These are phyloP conservation scores for Debaryomyces udenii DNA, from an alignment of 1,139 yeast species.

Conservation along the genomic window DNA sequence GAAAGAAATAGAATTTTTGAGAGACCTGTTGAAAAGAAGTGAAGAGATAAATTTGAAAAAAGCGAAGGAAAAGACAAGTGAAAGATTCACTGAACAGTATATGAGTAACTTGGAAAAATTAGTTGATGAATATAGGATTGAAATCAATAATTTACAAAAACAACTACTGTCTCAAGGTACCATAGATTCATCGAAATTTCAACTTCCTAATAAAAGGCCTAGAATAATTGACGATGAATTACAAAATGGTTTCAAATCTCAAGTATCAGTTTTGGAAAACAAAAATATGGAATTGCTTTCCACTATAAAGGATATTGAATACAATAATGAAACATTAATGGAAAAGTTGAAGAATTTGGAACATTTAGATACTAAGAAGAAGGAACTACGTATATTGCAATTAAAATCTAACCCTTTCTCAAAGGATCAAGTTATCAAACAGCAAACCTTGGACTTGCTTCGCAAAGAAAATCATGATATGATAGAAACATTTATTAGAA, in stretches of 20 bases:
- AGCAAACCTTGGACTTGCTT: constrained; percentile 53
- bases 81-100: constrained; percentile 37
- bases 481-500: constrained; percentile 25
- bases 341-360: constrained; percentile 35
- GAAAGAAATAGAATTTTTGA: constrained; percentile 63
- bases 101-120: constrained; percentile 50
- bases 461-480: constrained; percentile 66
- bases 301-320: constrained; percentile 38
- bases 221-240: constrained; percentile 24
- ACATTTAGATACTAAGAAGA: constrained; percentile 31
- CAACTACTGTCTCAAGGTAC: constrained; percentile 15
- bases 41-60: constrained; percentile 31
- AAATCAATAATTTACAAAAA: constrained; percentile 48
- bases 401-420: constrained; percentile 69
- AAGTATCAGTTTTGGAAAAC: constrained; percentile 37
- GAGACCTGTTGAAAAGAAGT: constrained; percentile 44
- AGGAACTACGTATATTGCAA: constrained; percentile 58
- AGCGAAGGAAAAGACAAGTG: constrained; percentile 19
- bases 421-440: constrained; percentile 65
- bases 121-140: constrained; percentile 60
- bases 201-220: constrained; percentile 31
- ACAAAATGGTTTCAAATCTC: constrained; percentile 27
- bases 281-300: constrained; percentile 46
- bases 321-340: constrained; percentile 34
- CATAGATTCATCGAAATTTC: constrained; percentile 8